Conservation (phyloP, 345 rosid genomes). For the Eucalyptus pumila region DNA sequence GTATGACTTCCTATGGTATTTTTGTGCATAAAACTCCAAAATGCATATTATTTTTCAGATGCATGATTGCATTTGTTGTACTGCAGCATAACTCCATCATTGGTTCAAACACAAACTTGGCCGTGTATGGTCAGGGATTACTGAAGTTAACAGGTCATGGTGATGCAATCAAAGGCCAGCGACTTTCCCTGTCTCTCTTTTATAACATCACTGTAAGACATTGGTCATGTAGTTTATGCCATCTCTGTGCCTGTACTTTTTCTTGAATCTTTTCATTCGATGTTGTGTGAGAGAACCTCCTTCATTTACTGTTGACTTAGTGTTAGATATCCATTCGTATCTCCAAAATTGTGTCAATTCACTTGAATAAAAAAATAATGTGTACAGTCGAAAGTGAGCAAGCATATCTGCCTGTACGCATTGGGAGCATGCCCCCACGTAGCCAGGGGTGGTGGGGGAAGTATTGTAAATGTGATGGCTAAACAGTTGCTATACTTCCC, state of each 20-base stretch:
- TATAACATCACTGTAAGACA: slow-evolving; percentile 87
- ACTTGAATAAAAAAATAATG: not conserved
- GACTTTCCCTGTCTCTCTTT: slow-evolving; percentile 86
- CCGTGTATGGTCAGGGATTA: slow-evolving; percentile 89
- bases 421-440: not conserved
- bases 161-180: slow-evolving; percentile 88
- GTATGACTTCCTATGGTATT: slow-evolving; percentile 26
- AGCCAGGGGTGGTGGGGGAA: not conserved
- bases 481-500: not conserved
- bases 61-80: not conserved
- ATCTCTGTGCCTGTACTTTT: not conserved
- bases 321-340: not conserved
- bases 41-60: not conserved
- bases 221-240: not conserved
- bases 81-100: slow-evolving; percentile 75
- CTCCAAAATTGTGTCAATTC: not conserved
- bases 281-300: not conserved
- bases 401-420: not conserved
- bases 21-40: not conserved
- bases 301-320: not conserved
- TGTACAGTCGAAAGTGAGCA: not conserved
- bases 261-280: not conserved
- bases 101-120: slow-evolving; percentile 81
- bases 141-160: slow-evolving; percentile 71
- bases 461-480: not conserved